Evolutionary conservation across 208 protist genomes (phyloP).

Genomic region (Acanthamoeba healyi): DNA sequence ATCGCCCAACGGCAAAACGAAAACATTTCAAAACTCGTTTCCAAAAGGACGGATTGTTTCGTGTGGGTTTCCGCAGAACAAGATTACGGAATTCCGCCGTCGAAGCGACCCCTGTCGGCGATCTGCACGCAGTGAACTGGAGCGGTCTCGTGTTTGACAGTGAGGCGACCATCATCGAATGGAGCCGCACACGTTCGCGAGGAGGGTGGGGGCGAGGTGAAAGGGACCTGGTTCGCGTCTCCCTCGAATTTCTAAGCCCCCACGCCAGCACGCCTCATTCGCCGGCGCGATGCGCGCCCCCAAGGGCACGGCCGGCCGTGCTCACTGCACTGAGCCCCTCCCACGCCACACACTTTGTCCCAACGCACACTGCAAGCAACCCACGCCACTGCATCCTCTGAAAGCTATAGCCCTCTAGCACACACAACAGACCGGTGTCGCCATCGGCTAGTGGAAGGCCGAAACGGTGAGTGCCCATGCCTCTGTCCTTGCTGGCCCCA

Average conservation of each 20-base stretch:
- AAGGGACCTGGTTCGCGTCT: constrained; percentile 15
- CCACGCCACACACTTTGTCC: no score
- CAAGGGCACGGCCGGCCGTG: no score
- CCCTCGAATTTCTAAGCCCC: constrained; percentile 28
- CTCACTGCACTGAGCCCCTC: no score
- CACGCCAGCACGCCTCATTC: not conserved
- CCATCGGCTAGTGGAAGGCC: no score
- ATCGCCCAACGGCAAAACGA: no score
- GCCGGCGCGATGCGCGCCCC: no score
- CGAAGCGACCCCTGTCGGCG: not conserved
- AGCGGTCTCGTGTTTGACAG: not conserved
- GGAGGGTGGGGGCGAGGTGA: not conserved
- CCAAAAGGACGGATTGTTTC: not conserved
- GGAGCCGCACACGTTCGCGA: not conserved
- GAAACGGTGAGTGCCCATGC: no score
- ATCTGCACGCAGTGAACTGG: not conserved
- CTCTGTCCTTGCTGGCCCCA: no score
- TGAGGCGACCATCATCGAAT: not conserved
- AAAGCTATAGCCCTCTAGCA: no score
- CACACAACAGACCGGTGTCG: no score
- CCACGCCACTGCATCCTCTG: no score
- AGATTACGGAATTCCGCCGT: not conserved
- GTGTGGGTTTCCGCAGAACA: not conserved
- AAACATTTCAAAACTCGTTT: not conserved
- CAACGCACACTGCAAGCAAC: not conserved